Evolutionary conservation across 139 green algal species (phyloP).

Genomic region (Auxenochlorella protothecoides): DNA sequence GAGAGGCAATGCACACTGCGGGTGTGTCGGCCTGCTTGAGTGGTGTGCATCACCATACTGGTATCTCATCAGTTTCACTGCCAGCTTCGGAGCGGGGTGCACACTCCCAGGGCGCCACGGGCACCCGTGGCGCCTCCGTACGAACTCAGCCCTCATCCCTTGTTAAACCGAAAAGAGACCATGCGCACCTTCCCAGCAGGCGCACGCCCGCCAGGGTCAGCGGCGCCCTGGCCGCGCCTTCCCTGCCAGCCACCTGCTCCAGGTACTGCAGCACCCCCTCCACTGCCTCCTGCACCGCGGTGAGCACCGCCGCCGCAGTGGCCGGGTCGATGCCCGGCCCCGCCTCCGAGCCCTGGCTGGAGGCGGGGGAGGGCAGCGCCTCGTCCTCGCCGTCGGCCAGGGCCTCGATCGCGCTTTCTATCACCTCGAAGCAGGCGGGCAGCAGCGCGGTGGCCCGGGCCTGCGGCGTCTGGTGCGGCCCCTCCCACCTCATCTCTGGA

Average conservation of each 20-base stretch:
- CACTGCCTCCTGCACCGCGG: constrained; percentile 11
- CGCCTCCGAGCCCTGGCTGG: not conserved
- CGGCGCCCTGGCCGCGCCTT: not conserved
- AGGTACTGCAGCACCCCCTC: constrained; percentile 47
- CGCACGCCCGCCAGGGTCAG: not conserved
- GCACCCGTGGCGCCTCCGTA: not conserved
- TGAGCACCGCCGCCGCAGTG: constrained; percentile 6
- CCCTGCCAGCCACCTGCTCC: constrained; percentile 14
- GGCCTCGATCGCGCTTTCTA: constrained; percentile 36
- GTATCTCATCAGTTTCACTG: too few species aligned
- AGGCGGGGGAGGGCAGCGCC: not conserved
- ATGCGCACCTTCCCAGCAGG: too few species aligned
- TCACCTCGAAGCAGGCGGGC: constrained; percentile 32
- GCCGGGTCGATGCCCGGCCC: not conserved
- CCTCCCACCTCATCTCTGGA: constrained; percentile 13
- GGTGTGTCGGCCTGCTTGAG: too few species aligned
- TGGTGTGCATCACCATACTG: too few species aligned
- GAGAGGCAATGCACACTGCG: too few species aligned
- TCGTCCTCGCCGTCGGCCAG: constrained; percentile 31
- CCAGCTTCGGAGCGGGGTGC: too few species aligned
- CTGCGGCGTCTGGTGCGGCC: constrained; percentile 12
- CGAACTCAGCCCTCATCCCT: too few species aligned
- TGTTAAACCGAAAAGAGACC: too few species aligned
- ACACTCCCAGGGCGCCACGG: not conserved
- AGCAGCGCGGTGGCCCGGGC: constrained; percentile 29